Percentiles rank a stretch among this genome's conserved stretches.
Evolutionary conservation across 2,329 filamentous ascomycete species (phyloP).

Genomic region (Fusarium sulawesiense): DNA sequence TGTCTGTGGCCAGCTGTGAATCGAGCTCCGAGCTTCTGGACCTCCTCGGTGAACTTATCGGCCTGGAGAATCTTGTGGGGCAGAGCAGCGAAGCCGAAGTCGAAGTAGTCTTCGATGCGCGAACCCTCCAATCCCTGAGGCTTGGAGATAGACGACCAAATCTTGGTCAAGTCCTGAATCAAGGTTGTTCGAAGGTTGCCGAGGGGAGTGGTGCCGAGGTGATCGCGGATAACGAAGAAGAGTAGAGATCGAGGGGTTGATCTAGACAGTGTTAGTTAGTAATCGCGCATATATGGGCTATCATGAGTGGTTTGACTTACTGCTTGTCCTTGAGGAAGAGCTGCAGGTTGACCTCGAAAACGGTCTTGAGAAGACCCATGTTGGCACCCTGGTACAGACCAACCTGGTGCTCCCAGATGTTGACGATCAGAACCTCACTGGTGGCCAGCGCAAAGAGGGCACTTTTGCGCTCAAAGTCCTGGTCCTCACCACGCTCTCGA

Average conservation of each 20-base stretch:
- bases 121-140: conserved; percentile 88
- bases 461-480: conserved; percentile 99
- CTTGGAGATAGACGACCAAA: conserved; percentile 94
- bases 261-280: conserved; percentile 58
- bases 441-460: conserved; percentile 96
- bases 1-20: conserved; percentile 86
- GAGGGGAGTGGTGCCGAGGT: conserved; percentile 91
- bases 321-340: conserved; percentile 95
- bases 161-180: conserved; percentile 87
- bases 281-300: conserved; percentile 6
- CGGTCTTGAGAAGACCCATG: conserved; percentile 98
- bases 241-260: conserved; percentile 90
- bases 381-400: conserved; percentile 98
- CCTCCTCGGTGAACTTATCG: conserved; percentile 86
- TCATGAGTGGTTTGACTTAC: conserved; percentile 61
- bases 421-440: conserved; percentile 97
- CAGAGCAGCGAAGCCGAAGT: conserved; percentile 91
- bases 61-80: conserved; percentile 97
- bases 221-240: conserved; percentile 98
- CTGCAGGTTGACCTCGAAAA: conserved; percentile 98
- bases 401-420: conserved; percentile 99
- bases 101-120: conserved; percentile 95
- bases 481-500: conserved; percentile 94
- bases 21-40: conserved; percentile 80
- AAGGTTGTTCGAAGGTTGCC: conserved; percentile 90